These are phyloP conservation scores for Ogataea methanolica DNA, from an alignment of 805 yeast species.

Conservation along the genomic window DNA sequence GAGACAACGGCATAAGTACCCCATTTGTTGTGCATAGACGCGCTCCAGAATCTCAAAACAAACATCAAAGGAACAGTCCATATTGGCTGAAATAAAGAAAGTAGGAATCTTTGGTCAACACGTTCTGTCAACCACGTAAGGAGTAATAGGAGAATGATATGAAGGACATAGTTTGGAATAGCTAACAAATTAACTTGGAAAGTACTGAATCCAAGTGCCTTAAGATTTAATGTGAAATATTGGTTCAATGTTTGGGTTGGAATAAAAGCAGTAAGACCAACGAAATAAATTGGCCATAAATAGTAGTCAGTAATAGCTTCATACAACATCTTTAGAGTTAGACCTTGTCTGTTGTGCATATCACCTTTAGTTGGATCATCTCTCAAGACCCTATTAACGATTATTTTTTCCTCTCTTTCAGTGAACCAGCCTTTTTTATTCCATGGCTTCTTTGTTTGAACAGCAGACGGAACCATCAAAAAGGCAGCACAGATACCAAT, in stretches of 20 bases:
- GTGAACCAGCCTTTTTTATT: slow-evolving; percentile 37
- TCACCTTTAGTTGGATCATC: slow-evolving; percentile 65
- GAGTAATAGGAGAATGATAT: slow-evolving; percentile 31
- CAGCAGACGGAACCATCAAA: slow-evolving; percentile 32
- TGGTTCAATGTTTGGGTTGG: slow-evolving; percentile 33
- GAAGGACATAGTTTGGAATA: slow-evolving; percentile 44
- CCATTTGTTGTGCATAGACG: slow-evolving; percentile 25
- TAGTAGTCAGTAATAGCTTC: slow-evolving; percentile 44
- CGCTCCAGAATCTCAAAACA: slow-evolving; percentile 26
- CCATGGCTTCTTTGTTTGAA: slow-evolving; percentile 26
- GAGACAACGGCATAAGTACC: slow-evolving; percentile 23
- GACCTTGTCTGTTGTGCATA: slow-evolving; percentile 57
- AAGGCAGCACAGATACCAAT: slow-evolving; percentile 41
- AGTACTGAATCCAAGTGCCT: slow-evolving; percentile 46
- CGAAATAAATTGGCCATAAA: slow-evolving; percentile 49
- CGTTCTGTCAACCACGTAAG: slow-evolving; percentile 36
- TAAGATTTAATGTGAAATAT: slow-evolving; percentile 48
- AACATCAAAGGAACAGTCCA: slow-evolving; percentile 24
- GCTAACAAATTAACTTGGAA: slow-evolving; percentile 47
- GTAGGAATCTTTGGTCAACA: slow-evolving; percentile 24
- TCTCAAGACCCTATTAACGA: slow-evolving; percentile 53
- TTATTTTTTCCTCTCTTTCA: slow-evolving; percentile 50
- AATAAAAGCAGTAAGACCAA: slow-evolving; percentile 39
- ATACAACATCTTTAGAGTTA: slow-evolving; percentile 36
- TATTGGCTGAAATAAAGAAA: slow-evolving; percentile 22